Evolutionary conservation across 495 filamentous ascomycete genomes (phyloP).

Genomic region (Beverwykella pulmonaria): DNA sequence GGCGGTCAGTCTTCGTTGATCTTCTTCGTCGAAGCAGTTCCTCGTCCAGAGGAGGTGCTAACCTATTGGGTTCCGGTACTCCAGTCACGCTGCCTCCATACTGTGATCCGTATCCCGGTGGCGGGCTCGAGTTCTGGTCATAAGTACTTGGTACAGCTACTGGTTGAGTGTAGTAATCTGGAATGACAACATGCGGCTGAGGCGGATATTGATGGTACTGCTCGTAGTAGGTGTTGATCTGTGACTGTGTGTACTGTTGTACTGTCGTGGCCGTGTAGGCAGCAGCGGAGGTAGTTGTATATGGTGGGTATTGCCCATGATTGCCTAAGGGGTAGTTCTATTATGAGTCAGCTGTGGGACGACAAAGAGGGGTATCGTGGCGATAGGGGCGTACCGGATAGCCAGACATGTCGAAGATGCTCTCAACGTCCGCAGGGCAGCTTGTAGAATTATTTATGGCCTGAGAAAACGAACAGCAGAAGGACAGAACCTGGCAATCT

Average conservation of each 20-base stretch:
- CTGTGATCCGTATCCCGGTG: background rate
- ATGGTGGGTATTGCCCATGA: background rate
- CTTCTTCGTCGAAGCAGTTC: constrained; percentile 6
- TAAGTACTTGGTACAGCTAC: background rate
- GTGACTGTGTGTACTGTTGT: constrained; percentile 29
- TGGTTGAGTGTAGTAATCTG: constrained; percentile 14
- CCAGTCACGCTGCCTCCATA: background rate
- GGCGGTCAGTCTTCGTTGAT: constrained; percentile 6
- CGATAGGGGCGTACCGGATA: background rate
- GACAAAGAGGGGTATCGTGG: background rate
- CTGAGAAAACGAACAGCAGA: background rate
- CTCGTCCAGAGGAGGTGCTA: constrained; percentile 13
- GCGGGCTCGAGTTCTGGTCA: background rate
- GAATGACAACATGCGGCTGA: constrained; percentile 24
- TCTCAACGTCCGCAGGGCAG: background rate
- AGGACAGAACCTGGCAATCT: background rate
- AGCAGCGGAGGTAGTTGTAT: background rate
- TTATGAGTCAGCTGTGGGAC: background rate
- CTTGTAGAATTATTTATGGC: too few species aligned
- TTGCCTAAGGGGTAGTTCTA: background rate
- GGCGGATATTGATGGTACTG: constrained; percentile 26
- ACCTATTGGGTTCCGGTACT: background rate
- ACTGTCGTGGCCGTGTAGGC: background rate
- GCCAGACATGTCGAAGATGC: constrained; percentile 5
- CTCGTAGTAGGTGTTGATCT: constrained; percentile 30